A percentile compares a stretch with the other conserved stretches of the same genome.
Evolutionary conservation across 768 basidiomycete genomes (phyloP).

Genomic region (Pisolithus sp.): DNA sequence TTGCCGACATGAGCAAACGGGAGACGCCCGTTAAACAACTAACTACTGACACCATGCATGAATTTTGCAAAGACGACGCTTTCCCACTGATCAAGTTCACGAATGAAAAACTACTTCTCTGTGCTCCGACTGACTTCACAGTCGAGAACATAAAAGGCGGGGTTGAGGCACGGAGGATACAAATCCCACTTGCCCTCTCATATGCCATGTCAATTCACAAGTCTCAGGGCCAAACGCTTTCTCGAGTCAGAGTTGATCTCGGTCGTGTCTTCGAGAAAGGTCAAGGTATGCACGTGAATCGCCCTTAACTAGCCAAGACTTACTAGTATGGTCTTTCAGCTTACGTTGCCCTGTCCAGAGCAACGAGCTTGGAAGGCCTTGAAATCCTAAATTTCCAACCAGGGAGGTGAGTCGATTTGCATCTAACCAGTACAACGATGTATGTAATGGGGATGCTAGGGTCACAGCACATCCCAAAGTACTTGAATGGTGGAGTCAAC

Average conservation of each 20-base stretch:
- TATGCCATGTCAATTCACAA: constrained; percentile 99
- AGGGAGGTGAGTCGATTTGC: constrained; percentile 19
- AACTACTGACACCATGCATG: constrained; percentile 6
- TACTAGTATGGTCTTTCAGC: constrained; percentile 13
- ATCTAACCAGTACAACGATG: neutral
- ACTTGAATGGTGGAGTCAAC: constrained; percentile 25
- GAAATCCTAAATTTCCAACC: constrained; percentile 33
- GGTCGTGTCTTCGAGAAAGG: constrained; percentile 89
- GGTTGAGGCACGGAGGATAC: constrained; percentile 28
- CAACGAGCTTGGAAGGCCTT: constrained; percentile 35
- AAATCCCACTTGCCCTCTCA: constrained; percentile 81
- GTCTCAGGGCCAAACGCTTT: constrained; percentile 93
- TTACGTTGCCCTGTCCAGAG: constrained; percentile 34
- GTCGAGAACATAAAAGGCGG: constrained; percentile 29
- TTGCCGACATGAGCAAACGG: constrained; percentile 23
- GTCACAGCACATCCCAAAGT: constrained; percentile 33
- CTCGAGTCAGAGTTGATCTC: constrained; percentile 89
- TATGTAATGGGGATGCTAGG: constrained; percentile 13
- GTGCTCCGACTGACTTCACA: constrained; percentile 29
- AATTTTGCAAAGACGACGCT: constrained; percentile 11
- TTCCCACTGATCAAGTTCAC: constrained; percentile 36
- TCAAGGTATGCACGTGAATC: constrained; percentile 26
- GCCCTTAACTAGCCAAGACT: neutral
- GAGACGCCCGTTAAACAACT: neutral
- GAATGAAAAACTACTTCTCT: constrained; percentile 21